Conservation (phyloP, 2,329 filamentous ascomycete genomes). For the Tolypocladium guangdongense region DNA sequence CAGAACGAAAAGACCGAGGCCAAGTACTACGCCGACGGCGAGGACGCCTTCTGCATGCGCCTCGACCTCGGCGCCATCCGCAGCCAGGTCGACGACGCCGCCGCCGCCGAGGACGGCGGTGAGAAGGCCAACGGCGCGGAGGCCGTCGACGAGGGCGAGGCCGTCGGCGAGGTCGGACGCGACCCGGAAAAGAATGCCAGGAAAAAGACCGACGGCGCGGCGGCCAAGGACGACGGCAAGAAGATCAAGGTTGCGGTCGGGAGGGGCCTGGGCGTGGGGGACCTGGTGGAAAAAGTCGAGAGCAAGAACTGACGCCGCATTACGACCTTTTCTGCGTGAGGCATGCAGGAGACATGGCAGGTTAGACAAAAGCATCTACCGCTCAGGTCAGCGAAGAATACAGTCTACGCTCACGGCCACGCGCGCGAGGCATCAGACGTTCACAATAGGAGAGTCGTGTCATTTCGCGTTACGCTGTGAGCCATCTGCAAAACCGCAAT, state of each 20-base stretch:
- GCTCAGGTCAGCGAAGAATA: neutral
- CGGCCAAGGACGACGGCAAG: conserved; percentile 32
- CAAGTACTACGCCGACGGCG: conserved; percentile 95
- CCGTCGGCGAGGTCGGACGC: conserved; percentile 55
- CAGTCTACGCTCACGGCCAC: neutral
- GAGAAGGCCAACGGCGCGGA: conserved; percentile 29
- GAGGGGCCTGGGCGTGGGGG: conserved; percentile 65
- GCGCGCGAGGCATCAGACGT: neutral
- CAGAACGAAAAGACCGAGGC: conserved; percentile 73
- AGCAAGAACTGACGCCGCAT: conserved; percentile 17
- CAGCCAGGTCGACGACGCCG: conserved; percentile 25
- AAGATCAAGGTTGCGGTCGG: conserved; percentile 83
- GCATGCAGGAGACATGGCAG: neutral
- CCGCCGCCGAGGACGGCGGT: conserved; percentile 9
- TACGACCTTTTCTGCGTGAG: neutral
- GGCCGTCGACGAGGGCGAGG: conserved; percentile 53
- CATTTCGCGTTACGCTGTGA: neutral
- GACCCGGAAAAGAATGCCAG: conserved; percentile 19
- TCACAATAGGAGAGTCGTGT: neutral
- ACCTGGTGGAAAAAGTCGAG: conserved; percentile 63
- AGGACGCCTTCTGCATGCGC: conserved; percentile 91
- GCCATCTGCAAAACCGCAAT: neutral
- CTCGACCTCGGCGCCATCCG: conserved; percentile 63
- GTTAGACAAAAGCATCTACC: neutral
- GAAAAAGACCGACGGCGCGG: conserved; percentile 2